Evolutionary conservation across 1,139 yeast species (phyloP).

Genomic region (Kodamaea sp.): DNA sequence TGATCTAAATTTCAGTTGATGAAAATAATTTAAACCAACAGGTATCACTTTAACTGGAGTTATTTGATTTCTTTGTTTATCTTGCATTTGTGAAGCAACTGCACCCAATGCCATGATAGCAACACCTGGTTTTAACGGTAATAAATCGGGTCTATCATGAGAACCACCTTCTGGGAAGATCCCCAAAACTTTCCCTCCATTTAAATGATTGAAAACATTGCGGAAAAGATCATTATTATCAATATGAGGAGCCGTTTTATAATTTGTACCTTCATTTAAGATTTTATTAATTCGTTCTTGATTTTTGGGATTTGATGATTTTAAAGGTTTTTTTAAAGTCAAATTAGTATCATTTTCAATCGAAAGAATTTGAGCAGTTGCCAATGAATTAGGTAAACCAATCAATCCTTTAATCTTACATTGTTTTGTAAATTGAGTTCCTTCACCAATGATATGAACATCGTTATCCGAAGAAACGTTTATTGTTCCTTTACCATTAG

Average conservation of each 20-base stretch:
- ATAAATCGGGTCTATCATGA: constrained; percentile 85
- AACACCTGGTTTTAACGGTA: constrained; percentile 95
- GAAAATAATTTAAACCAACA: constrained; percentile 96
- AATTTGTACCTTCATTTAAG: constrained; percentile 46
- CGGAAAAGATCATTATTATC: constrained; percentile 60
- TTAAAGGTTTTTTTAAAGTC: constrained; percentile 47
- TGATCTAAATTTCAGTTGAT: constrained; percentile 90
- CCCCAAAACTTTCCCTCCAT: constrained; percentile 55
- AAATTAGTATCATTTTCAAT: constrained; percentile 53
- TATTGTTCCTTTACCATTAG: constrained; percentile 45
- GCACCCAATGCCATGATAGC: constrained; percentile 98
- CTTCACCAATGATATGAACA: constrained; percentile 40
- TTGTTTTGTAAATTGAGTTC: constrained; percentile 46
- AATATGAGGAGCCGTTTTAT: constrained; percentile 58
- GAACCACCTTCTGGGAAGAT: constrained; percentile 85
- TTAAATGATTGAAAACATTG: constrained; percentile 59
- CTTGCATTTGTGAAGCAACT: constrained; percentile 28
- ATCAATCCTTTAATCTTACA: constrained; percentile 52
- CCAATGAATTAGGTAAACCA: constrained; percentile 59
- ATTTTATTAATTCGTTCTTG: constrained; percentile 30
- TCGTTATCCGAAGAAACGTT: constrained; percentile 33
- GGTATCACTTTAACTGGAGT: constrained; percentile 75
- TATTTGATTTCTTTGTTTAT: constrained; percentile 9
- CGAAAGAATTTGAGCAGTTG: constrained; percentile 53
- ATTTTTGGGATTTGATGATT: constrained; percentile 18